These are phyloP conservation scores for Globisporangium megalacanthum DNA, from an alignment of 352 stramenopile species.

Conservation along the genomic window DNA sequence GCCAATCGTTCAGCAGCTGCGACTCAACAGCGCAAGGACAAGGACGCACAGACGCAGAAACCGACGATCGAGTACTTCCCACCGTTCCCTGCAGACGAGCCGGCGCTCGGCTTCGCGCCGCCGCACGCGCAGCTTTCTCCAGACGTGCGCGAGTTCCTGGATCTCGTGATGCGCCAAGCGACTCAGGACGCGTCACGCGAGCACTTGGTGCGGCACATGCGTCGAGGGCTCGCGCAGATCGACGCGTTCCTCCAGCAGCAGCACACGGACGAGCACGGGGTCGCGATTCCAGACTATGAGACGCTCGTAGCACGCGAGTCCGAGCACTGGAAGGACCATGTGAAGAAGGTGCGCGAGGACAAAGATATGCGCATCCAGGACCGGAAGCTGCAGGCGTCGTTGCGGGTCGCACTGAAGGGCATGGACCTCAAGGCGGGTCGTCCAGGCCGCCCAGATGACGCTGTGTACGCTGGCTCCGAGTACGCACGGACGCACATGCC, in stretches of 20 bases:
- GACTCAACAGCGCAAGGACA: neutral
- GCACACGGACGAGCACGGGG: slow-evolving; percentile 17
- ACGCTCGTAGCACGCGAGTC: slow-evolving; percentile 29
- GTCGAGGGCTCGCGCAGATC: slow-evolving; percentile 40
- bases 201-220: slow-evolving; percentile 36
- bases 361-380: slow-evolving; percentile 37
- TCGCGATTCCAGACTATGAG: slow-evolving; percentile 22
- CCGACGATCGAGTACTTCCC: neutral
- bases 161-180: slow-evolving; percentile 19
- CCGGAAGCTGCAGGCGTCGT: slow-evolving; percentile 28
- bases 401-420: slow-evolving; percentile 25
- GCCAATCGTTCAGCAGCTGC: too few species aligned
- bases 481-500: slow-evolving; percentile 69
- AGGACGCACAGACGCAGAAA: neutral
- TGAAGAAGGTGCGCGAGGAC: slow-evolving; percentile 22
- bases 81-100: neutral
- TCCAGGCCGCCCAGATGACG: slow-evolving; percentile 60
- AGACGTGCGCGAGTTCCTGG: slow-evolving; percentile 27
- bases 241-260: slow-evolving; percentile 39
- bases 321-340: slow-evolving; percentile 36
- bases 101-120: slow-evolving; percentile 29
- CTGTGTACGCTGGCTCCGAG: slow-evolving; percentile 55
- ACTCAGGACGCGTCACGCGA: slow-evolving; percentile 8
- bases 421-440: slow-evolving; percentile 65
- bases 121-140: slow-evolving; percentile 30